Percentiles rank a stretch among this genome's conserved stretches.
Evolutionary conservation across 176 grass and related monocot species (phyloP).

Genomic region (Melocanna baccifera): DNA sequence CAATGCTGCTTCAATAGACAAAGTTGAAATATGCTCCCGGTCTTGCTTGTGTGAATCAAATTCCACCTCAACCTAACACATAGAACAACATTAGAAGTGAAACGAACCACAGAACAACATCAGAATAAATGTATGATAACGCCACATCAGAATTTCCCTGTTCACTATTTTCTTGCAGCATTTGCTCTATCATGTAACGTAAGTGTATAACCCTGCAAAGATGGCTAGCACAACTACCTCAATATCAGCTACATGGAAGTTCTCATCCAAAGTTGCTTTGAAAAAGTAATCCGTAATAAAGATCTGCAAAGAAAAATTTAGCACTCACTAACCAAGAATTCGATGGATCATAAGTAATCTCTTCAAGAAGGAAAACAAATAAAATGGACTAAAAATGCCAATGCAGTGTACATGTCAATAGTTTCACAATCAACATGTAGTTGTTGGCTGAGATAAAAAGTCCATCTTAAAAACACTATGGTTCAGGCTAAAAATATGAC

Average conservation of each 20-base stretch:
- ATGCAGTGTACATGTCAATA: slow-evolving; percentile 6
- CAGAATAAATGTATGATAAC: too few species aligned
- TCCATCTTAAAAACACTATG: background rate
- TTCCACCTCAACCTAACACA: too few species aligned
- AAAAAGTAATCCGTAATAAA: slow-evolving; percentile 99
- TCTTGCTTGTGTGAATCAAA: too few species aligned
- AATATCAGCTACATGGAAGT: slow-evolving; percentile 70
- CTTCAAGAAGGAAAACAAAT: background rate
- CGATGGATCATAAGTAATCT: background rate
- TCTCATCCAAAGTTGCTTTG: slow-evolving; percentile 71
- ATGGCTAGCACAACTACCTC: slow-evolving; percentile 63
- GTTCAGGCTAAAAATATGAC: background rate
- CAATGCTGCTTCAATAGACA: too few species aligned
- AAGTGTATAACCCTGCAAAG: too few species aligned
- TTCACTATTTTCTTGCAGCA: too few species aligned
- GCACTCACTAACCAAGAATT: background rate
- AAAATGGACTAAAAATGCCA: background rate
- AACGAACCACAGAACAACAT: too few species aligned
- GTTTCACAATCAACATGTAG: background rate
- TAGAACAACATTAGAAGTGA: too few species aligned
- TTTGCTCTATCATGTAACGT: too few species aligned
- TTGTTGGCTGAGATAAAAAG: background rate
- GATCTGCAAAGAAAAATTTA: slow-evolving; percentile 50
- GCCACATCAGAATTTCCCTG: too few species aligned
- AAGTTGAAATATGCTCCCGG: too few species aligned